These are phyloP conservation scores for Sphagnum magellanicum DNA, from an alignment of 228 moss, liverwort and hornwort genomes.

Conservation along the genomic window DNA sequence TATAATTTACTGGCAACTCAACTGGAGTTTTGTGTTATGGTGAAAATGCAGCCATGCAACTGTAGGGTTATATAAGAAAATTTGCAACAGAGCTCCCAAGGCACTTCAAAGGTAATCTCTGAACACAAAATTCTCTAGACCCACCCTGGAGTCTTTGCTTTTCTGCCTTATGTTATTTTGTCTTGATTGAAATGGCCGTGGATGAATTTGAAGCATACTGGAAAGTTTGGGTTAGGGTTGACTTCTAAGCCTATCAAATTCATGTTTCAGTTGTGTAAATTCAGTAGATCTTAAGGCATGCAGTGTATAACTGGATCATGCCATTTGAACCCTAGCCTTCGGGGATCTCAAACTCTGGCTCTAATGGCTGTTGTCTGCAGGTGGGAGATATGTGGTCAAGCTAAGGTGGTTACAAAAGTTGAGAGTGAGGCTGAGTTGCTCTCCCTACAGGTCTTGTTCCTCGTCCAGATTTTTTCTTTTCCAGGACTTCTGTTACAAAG, in stretches of 20 bases:
- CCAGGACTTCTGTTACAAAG: too few relatives aligned
- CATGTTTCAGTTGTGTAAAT: too few relatives aligned
- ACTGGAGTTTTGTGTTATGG: neutral
- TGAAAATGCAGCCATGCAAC: constrained; percentile 72
- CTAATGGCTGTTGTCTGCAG: constrained; percentile 21
- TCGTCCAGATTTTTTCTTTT: neutral
- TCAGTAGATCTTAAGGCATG: too few relatives aligned
- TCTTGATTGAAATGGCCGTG: too few relatives aligned
- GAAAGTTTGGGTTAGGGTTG: too few relatives aligned
- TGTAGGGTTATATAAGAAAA: constrained; percentile 90
- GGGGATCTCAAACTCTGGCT: neutral
- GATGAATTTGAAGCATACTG: too few relatives aligned
- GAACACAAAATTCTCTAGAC: neutral
- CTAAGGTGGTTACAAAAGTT: constrained; percentile 90
- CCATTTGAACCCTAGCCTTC: too few relatives aligned
- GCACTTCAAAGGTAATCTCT: constrained; percentile 62
- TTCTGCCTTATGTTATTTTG: too few relatives aligned
- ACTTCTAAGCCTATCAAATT: too few relatives aligned
- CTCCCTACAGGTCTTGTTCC: constrained; percentile 43
- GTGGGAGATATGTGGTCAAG: constrained; percentile 98
- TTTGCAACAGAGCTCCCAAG: constrained; percentile 77
- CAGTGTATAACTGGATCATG: too few relatives aligned
- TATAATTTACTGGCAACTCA: neutral
- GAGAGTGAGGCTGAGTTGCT: constrained; percentile 88
- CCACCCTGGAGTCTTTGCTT: too few relatives aligned